Base-by-base conservation (phyloP, 345 rosid genomes). In the Luvunga scandens region DNA sequence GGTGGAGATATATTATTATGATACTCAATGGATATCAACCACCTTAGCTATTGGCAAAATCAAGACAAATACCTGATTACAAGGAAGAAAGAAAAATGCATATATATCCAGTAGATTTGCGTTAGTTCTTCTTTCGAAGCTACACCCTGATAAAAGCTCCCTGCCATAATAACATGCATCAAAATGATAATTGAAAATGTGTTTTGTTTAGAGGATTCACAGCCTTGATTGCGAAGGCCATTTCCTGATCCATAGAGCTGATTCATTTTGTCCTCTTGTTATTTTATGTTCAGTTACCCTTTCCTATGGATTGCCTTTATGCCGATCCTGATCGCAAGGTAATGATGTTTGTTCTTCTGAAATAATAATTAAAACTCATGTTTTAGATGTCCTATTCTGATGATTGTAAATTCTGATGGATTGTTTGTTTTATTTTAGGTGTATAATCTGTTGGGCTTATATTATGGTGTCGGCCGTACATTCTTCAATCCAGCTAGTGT, bases 311-410 rank as follows among this genome's bases (percentile, higher is more conserved):
- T 76, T 85, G 82, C 79, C 97, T 93, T 42, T 93, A 91, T 64
- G 97, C 96, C 7, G 99, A 93, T 85, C 97, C 99, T 72, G 90
- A 86, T 18, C 92, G 92, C 80, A 89, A 95, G 98, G 97, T 93
- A 86, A 77, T 69, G 64, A 21, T 66, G 27, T 13, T 34, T 67
- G 28, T 59, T 59, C 59, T 25, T 65, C 45, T 21, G 9, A 65
- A 65, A 10, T 65, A 33, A 65, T 6, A 18, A 66, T 21, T 66
- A 22, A 64, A 66, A 22, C 21, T 5, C 69, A 66, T 21, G 27
- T 34, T 33, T 24, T 7, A 45, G 57, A 28, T 71, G 22, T 31
- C 27, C 62, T 28, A 36, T 42, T 60, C 33, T 19, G 38, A 12
- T 65, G 19, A 71, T 73, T 42, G 31, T 59, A 65, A 65, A 33